phyloP scores from a whole-genome alignment of 2,329 filamentous ascomycete species.

The Colletotrichum gigasporum region DNA sequence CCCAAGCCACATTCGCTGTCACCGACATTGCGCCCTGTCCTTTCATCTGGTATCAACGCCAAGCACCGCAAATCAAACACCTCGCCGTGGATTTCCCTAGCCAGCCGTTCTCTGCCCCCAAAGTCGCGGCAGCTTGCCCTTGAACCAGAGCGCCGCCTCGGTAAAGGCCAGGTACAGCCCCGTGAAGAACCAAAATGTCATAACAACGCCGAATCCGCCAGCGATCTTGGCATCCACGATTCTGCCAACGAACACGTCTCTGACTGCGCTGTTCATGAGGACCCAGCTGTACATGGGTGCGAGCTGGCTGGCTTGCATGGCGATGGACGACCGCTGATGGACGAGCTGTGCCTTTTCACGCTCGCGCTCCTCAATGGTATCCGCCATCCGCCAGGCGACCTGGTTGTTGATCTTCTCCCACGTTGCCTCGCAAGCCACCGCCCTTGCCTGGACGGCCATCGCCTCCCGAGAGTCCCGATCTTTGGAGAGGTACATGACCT shows the following conservation, averaged over 20 bases:
- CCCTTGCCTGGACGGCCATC: constrained; percentile 59
- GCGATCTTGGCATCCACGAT: constrained; percentile 55
- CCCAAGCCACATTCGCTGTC: background rate
- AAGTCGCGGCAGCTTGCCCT: constrained; percentile 17
- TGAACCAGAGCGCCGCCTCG: constrained; percentile 51
- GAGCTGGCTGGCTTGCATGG: constrained; percentile 38
- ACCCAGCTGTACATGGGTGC: constrained; percentile 56
- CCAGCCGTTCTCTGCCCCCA: background rate
- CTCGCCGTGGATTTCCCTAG: background rate
- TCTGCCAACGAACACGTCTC: constrained; percentile 44
- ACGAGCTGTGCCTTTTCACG: constrained; percentile 38
- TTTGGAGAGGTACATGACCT: constrained; percentile 58
- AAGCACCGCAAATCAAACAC: background rate
- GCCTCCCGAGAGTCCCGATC: constrained; percentile 52
- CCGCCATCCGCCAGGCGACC: constrained; percentile 71
- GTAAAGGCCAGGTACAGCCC: constrained; percentile 60
- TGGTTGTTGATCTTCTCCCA: constrained; percentile 79
- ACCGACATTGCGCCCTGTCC: background rate
- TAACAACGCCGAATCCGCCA: constrained; percentile 55
- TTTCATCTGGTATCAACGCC: constrained; percentile 1
- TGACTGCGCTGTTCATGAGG: constrained; percentile 50
- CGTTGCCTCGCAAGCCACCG: constrained; percentile 69
- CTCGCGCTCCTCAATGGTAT: constrained; percentile 58
- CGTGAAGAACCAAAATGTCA: constrained; percentile 59
- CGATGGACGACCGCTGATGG: constrained; percentile 23